phyloP scores from a whole-genome alignment of 345 rosid genomes.

The Physaria fendleri region DNA sequence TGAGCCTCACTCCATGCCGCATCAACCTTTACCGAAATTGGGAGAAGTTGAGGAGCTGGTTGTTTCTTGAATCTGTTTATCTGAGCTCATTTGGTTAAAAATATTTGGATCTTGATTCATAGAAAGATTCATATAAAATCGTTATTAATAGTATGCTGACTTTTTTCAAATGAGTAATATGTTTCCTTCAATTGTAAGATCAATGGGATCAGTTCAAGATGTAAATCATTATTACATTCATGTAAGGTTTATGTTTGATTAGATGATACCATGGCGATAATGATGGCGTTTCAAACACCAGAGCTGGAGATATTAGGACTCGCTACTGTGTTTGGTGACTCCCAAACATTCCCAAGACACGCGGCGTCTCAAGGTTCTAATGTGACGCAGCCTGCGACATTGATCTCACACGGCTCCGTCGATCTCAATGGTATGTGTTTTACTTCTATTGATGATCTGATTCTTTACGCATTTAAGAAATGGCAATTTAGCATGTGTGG shows the following conservation, averaged over 20 bases:
- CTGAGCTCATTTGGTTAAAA: neutral
- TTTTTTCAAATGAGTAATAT: neutral
- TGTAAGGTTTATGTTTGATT: neutral
- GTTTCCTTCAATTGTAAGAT: neutral
- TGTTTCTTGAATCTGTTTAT: constrained; percentile 4
- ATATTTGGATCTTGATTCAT: constrained; percentile 1
- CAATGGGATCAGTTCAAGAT: neutral
- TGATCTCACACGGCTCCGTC: constrained; percentile 46
- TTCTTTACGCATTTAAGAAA: too few relatives aligned
- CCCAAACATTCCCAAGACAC: constrained; percentile 31
- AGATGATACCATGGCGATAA: constrained; percentile 94
- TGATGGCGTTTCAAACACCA: constrained; percentile 89
- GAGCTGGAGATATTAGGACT: constrained; percentile 72
- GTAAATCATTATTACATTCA: too few relatives aligned
- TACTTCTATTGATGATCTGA: neutral
- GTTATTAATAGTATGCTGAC: neutral
- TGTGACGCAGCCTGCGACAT: constrained; percentile 40
- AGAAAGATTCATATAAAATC: neutral
- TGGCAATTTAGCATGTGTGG: too few relatives aligned
- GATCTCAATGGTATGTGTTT: constrained; percentile 43
- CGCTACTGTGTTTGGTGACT: constrained; percentile 89
- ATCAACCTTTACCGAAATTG: too few relatives aligned
- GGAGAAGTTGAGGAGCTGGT: too few relatives aligned
- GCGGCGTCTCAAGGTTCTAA: constrained; percentile 40
- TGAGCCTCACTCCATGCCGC: too few relatives aligned